Percentiles rank a stretch among this genome's conserved stretches.
Conservation (phyloP, 2,329 filamentous ascomycete genomes). For the Dactylellina leptospora region DNA sequence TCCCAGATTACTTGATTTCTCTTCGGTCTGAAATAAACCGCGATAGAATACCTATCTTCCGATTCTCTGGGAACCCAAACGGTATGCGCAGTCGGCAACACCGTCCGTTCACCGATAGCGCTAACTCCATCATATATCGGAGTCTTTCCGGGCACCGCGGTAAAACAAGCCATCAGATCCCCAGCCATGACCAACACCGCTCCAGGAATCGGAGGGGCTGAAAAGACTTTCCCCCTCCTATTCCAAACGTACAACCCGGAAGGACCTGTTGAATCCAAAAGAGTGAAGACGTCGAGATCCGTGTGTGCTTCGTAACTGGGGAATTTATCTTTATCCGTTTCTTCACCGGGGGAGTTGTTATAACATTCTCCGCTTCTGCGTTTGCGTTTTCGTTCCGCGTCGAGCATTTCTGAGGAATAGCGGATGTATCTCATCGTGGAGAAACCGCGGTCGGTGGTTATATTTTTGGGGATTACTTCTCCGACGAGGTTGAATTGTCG, state of each 20-base stretch:
- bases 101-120: conserved; percentile 17
- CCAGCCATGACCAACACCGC: conserved; percentile 31
- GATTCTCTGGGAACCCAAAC: conserved; percentile 22
- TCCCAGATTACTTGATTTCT: conserved; percentile 20
- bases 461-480: conserved; percentile 7
- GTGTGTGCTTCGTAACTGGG: conserved; percentile 35
- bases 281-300: conserved; percentile 31
- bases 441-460: conserved; percentile 11
- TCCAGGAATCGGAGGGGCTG: conserved; percentile 15
- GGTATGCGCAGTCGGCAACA: conserved; percentile 39
- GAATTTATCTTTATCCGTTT: background rate
- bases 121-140: conserved; percentile 15
- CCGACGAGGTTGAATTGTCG: conserved; percentile 11
- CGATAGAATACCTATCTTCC: conserved; percentile 34
- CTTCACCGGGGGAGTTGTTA: background rate
- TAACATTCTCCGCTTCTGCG: background rate
- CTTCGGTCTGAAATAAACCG: conserved; percentile 33
- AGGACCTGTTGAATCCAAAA: conserved; percentile 31
- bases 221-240: conserved; percentile 12
- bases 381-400: background rate
- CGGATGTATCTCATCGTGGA: conserved; percentile 33
- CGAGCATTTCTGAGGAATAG: conserved; percentile 24
- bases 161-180: conserved; percentile 37
- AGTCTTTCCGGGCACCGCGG: conserved; percentile 6
- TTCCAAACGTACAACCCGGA: conserved; percentile 42